A percentile compares a stretch with the other conserved stretches of the same genome.
Conservation (phyloP, 1,284 basidiomycete species). For the Vanrija sp. region DNA sequence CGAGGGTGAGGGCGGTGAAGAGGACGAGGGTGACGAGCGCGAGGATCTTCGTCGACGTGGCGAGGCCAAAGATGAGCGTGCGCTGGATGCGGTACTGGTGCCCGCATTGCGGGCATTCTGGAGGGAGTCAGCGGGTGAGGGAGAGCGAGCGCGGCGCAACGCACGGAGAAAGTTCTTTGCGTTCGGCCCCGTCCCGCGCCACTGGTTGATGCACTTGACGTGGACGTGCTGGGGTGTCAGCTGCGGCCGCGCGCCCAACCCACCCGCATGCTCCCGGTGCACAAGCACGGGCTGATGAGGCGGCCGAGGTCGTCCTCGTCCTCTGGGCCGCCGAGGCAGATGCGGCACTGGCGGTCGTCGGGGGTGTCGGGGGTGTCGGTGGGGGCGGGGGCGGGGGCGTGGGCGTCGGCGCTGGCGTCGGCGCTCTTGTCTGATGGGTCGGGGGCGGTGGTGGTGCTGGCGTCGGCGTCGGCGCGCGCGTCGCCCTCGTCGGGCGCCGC, state of each 20-base stretch:
- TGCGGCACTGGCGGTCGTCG: conserved; percentile 43
- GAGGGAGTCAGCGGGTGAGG: neutral
- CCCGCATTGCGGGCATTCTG: conserved; percentile 47
- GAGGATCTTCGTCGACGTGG: conserved; percentile 38
- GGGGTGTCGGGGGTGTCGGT: neutral
- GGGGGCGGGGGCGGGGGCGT: neutral
- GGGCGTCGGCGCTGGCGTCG: neutral
- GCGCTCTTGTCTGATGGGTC: too few species aligned
- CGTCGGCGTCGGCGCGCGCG: neutral
- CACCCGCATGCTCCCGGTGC: conserved; percentile 44
- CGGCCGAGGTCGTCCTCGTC: conserved; percentile 40
- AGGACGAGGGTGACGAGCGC: conserved; percentile 32
- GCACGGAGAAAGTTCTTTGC: conserved; percentile 40
- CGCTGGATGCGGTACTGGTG: conserved; percentile 42
- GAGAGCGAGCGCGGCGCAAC: neutral
- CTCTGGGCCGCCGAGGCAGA: conserved; percentile 42
- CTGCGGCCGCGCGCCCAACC: conserved; percentile 10
- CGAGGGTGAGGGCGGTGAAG: conserved; percentile 32
- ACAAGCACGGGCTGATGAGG: conserved; percentile 48
- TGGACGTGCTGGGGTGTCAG: conserved; percentile 31
- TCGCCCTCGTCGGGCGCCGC: neutral
- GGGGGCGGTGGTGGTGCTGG: too few species aligned
- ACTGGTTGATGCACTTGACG: conserved; percentile 45
- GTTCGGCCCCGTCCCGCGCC: conserved; percentile 44
- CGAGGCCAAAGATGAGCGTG: conserved; percentile 42